phyloP scores from a whole-genome alignment of 2,329 filamentous ascomycete species.

The Colletotrichum limetticola region DNA sequence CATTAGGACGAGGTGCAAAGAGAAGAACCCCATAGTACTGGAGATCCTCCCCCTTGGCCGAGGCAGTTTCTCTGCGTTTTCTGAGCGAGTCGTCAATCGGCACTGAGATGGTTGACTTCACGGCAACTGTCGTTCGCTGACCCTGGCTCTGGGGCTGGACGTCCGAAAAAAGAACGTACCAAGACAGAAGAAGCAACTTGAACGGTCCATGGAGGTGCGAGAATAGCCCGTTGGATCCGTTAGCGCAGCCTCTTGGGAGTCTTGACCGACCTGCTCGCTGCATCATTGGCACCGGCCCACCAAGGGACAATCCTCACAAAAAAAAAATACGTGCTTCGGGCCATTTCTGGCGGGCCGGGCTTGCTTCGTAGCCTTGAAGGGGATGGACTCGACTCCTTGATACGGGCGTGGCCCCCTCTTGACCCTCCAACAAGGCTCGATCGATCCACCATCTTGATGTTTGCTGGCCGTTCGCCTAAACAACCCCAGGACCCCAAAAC shows the following conservation, averaged over 20 bases:
- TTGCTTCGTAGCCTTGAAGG: not conserved
- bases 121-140: conserved; percentile 2
- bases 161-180: conserved; percentile 18
- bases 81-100: not conserved
- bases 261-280: not conserved
- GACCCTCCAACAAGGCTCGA: conserved; percentile 20
- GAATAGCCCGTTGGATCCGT: conserved; percentile 15
- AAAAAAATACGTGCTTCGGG: not conserved
- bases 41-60: not conserved
- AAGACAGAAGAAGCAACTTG: conserved; percentile 21
- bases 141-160: not conserved
- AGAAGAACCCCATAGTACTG: not conserved
- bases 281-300: conserved; percentile 3
- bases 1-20: not conserved
- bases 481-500: conserved; percentile 4
- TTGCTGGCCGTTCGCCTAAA: not conserved
- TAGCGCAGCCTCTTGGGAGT: conserved; percentile 2
- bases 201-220: not conserved
- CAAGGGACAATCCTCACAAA: not conserved
- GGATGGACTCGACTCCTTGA: not conserved
- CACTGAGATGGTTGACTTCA: not conserved
- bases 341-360: not conserved
- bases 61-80: conserved; percentile 4
- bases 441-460: conserved; percentile 3
- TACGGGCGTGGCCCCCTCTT: conserved; percentile 1